Conservation (phyloP, 2,329 filamentous ascomycete species). For the Cladophialophora chaetospira region DNA sequence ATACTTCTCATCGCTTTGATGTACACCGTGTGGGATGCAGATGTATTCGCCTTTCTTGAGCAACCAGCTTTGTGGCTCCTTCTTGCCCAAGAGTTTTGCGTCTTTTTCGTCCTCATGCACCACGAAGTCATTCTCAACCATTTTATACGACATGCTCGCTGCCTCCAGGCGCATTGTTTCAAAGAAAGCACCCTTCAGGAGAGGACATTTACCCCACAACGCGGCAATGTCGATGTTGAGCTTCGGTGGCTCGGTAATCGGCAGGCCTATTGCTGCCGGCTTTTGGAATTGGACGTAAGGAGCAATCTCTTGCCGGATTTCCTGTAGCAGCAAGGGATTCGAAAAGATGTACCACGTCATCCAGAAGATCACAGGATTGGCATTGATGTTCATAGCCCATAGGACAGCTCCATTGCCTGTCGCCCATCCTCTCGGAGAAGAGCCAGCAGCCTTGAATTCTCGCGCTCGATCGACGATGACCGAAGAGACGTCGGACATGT, state of each 20-base stretch:
- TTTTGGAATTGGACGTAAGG: slow-evolving; percentile 44
- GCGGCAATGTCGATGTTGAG: slow-evolving; percentile 46
- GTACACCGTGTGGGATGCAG: slow-evolving; percentile 47
- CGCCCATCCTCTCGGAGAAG: slow-evolving; percentile 34
- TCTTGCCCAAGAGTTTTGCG: slow-evolving; percentile 35
- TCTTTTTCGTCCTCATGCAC: slow-evolving; percentile 45
- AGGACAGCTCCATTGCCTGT: slow-evolving; percentile 54
- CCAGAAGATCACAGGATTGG: slow-evolving; percentile 56
- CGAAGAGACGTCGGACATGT: slow-evolving; percentile 53
- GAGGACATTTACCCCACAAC: slow-evolving; percentile 47
- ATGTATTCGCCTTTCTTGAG: slow-evolving; percentile 48
- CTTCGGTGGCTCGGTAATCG: slow-evolving; percentile 46
- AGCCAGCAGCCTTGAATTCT: slow-evolving; percentile 39
- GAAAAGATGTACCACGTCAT: slow-evolving; percentile 51
- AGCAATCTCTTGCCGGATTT: slow-evolving; percentile 50
- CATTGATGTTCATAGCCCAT: slow-evolving; percentile 54
- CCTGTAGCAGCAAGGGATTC: slow-evolving; percentile 43
- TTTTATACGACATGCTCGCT: slow-evolving; percentile 46
- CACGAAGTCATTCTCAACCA: slow-evolving; percentile 43
- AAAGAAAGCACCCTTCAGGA: slow-evolving; percentile 50
- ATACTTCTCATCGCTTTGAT: slow-evolving; percentile 44
- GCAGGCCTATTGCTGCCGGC: slow-evolving; percentile 43
- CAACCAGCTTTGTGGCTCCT: slow-evolving; percentile 42
- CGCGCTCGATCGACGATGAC: slow-evolving; percentile 47
- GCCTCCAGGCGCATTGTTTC: slow-evolving; percentile 51